Evolutionary conservation across 108 stramenopile species (phyloP).

Genomic region (Epithemia pelagica): DNA sequence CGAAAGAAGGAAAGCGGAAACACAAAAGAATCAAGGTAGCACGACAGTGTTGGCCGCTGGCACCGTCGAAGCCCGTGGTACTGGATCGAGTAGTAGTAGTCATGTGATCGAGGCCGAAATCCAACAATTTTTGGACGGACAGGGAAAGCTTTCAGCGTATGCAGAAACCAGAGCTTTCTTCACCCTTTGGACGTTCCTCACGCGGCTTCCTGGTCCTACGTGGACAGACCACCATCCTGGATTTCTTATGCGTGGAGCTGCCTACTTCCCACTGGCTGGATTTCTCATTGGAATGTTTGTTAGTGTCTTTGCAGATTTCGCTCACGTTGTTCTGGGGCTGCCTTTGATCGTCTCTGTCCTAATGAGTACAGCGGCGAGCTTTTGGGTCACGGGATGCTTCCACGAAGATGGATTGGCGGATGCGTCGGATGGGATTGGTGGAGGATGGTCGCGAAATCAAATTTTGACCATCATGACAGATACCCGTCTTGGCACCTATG

Average conservation of each 20-base stretch:
- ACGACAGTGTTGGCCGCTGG: not conserved
- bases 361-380: conserved; percentile 19
- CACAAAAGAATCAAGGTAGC: too few species aligned
- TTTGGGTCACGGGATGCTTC: conserved; percentile 64
- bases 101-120: not conserved
- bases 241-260: conserved; percentile 65
- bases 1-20: too few species aligned
- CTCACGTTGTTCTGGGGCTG: conserved; percentile 22
- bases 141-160: not conserved
- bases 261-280: conserved; percentile 62
- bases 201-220: conserved; percentile 55
- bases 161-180: conserved; percentile 47
- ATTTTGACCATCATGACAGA: conserved; percentile 82
- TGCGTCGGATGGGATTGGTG: conserved; percentile 35
- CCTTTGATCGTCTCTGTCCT: conserved; percentile 32
- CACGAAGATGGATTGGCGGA: conserved; percentile 64
- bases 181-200: conserved; percentile 57
- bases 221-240: conserved; percentile 69
- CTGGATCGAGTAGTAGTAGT: not conserved
- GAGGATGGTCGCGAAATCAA: conserved; percentile 68
- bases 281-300: conserved; percentile 39
- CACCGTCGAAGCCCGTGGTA: not conserved
- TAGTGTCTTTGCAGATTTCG: conserved; percentile 32
- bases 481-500: conserved; percentile 71
- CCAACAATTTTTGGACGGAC: not conserved